A percentile compares a stretch with the other conserved stretches of the same genome.
phyloP scores from a whole-genome alignment of 2,329 filamentous ascomycete species.

The Phyllosticta paracitricarpa region DNA sequence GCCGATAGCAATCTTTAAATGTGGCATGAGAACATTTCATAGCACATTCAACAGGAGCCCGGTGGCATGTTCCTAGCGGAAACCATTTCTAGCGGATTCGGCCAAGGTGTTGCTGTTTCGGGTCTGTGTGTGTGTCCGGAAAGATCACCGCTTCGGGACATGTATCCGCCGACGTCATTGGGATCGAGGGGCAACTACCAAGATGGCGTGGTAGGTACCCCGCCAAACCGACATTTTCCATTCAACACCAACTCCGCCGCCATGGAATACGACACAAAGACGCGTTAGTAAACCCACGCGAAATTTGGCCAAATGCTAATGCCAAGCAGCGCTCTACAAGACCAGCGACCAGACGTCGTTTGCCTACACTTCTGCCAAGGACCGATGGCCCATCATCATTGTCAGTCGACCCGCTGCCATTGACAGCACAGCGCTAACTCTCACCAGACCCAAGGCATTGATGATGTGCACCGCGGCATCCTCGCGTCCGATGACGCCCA shows the following conservation, averaged over 20 bases:
- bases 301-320: slow-evolving; percentile 12
- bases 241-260: not conserved
- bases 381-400: slow-evolving; percentile 89
- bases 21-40: no score
- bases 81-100: not conserved
- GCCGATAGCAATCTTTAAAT: no score
- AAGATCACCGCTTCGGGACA: not conserved
- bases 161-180: slow-evolving; percentile 4
- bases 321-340: slow-evolving; percentile 56
- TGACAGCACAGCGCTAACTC: not conserved
- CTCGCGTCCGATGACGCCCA: slow-evolving; percentile 49
- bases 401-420: slow-evolving; percentile 40
- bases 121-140: not conserved
- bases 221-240: not conserved
- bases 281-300: slow-evolving; percentile 42
- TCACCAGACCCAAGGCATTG: slow-evolving; percentile 73
- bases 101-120: not conserved
- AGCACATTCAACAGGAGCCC: no score
- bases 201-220: not conserved
- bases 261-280: slow-evolving; percentile 70
- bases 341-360: slow-evolving; percentile 82
- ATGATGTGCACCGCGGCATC: slow-evolving; percentile 78
- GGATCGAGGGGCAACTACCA: not conserved
- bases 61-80: no score
- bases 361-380: slow-evolving; percentile 71